Base-by-base conservation (phyloP, 805 yeast genomes). In the Metschnikowia orientalis region DNA sequence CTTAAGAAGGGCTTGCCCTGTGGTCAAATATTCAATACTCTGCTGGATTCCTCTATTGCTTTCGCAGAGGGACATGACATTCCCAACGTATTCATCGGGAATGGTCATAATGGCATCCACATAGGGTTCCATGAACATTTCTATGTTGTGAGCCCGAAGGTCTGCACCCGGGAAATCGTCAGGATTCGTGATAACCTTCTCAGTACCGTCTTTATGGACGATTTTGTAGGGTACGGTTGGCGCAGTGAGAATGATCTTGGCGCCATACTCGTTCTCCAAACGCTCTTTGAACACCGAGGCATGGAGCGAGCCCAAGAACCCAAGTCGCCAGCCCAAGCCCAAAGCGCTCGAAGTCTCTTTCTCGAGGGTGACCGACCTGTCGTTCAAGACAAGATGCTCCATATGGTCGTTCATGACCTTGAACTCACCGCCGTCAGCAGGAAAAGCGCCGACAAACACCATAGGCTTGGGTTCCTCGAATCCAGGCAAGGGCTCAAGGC, bases 381-480 rank as follows among this genome's bases (percentile, higher is more conserved):
- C 98, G 54, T 90, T 90, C 38, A 92, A 65, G 5, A 90, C 95
- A 43, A 90, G 67, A 50, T 87, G 88, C 48, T 81, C 85, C 58
- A 90, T 77, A 54, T 88, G 81, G 48, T 92, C 97, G 51, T 92
- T 95, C 67, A 90, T 70, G 17, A 75, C 81, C 40, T 84, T 83
- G 56, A 90, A 90, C 49, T 90, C 95, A 0, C 81, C 73, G 4
- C 95, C 95, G 50, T 90, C 95, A 0, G 96, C 92, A 0, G 98
- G 97, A 48, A 87, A 90, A 0, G 97, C 98, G 9, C 97, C 97
- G 30, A 90, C 94, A 56, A 90, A 92, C 6, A 90, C 97, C 97
- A 92, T 92, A 1, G 97, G 96, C 57, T 92, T 89, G 1, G 95
- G 89, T 49, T 87, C 96, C 58, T 89, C 97, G 56, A 90, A 92